phyloP scores from a whole-genome alignment of 371 early-diverging fungal species.

The Circinella minor region DNA sequence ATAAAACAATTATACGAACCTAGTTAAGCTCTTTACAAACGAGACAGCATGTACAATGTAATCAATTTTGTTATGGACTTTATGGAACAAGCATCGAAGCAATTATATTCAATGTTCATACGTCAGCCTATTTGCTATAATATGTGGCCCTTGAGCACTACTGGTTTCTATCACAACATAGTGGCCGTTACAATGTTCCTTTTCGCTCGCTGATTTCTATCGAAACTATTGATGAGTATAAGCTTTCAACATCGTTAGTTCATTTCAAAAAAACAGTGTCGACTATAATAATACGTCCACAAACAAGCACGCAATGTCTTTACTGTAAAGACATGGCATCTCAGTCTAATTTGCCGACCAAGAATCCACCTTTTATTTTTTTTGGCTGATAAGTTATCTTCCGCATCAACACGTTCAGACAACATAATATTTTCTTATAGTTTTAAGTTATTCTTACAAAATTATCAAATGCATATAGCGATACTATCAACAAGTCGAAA shows the following conservation, averaged over 20 bases:
- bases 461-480: background rate
- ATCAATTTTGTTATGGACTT: background rate
- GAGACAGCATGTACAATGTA: background rate
- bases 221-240: background rate
- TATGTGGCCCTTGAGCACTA: background rate
- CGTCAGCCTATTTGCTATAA: background rate
- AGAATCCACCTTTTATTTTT: background rate
- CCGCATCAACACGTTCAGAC: background rate
- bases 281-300: background rate
- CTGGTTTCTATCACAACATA: background rate
- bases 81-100: background rate
- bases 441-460: background rate
- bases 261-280: background rate
- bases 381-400: background rate
- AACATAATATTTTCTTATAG: background rate
- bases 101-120: background rate
- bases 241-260: background rate
- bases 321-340: background rate
- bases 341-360: background rate
- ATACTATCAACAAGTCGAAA: background rate
- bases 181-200: background rate
- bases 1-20: background rate
- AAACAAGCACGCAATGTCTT: background rate
- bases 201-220: background rate
- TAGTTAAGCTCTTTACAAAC: background rate